Conservation (phyloP, 2,329 filamentous ascomycete genomes). For the Trichoderma cornu-damae region DNA sequence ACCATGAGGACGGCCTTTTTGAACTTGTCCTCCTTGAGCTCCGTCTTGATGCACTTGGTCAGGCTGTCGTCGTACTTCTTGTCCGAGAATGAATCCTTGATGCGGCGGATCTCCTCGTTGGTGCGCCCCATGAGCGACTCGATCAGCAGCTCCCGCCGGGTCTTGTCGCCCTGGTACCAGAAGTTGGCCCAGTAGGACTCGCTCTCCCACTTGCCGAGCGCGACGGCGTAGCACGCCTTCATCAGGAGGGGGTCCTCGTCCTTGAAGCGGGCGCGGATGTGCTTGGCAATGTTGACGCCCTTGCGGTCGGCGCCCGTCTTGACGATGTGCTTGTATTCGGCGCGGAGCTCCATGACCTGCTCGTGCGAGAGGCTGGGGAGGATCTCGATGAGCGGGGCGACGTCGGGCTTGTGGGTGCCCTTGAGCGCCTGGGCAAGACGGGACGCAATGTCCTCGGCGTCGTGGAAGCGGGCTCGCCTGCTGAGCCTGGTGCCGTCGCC, state of each 20-base stretch:
- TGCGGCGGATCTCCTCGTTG: constrained; percentile 78
- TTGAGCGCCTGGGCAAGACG: constrained; percentile 71
- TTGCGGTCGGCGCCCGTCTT: constrained; percentile 69
- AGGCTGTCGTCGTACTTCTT: constrained; percentile 85
- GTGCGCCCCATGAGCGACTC: constrained; percentile 86
- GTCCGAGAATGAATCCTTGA: constrained; percentile 85
- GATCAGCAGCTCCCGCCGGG: constrained; percentile 81
- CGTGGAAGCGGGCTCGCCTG: constrained; percentile 72
- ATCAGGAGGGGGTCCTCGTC: constrained; percentile 70
- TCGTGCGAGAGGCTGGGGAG: constrained; percentile 80
- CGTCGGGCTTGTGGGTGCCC: constrained; percentile 60
- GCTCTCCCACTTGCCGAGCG: constrained; percentile 83
- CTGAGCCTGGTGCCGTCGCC: constrained; percentile 40
- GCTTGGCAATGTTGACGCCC: constrained; percentile 79
- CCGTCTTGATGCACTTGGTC: constrained; percentile 79
- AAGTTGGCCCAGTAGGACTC: constrained; percentile 98
- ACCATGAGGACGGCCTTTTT: constrained; percentile 79
- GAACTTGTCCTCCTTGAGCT: constrained; percentile 95
- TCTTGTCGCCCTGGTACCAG: constrained; percentile 88
- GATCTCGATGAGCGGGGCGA: constrained; percentile 71
- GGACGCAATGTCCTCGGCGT: constrained; percentile 72
- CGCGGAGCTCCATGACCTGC: constrained; percentile 79
- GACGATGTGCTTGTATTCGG: constrained; percentile 84
- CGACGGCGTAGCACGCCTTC: constrained; percentile 86
- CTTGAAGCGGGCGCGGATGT: constrained; percentile 72